Base-by-base conservation (phyloP, 768 basidiomycete species). In the Dioszegia crocea region DNA sequence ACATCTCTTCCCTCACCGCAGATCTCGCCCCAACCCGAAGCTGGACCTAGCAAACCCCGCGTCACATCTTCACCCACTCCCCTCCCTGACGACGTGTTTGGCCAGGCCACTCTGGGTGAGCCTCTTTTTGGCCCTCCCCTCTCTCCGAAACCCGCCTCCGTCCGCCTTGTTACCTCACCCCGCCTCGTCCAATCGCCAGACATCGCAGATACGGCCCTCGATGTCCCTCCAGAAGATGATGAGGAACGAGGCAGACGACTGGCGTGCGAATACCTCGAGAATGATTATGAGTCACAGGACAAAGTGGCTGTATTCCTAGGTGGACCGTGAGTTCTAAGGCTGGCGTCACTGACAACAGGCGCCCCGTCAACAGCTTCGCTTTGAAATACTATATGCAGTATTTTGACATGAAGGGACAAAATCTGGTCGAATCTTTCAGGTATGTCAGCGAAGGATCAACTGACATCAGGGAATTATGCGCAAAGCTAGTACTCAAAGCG, bases 281-380 rank as follows among this genome's bases (percentile, higher is more conserved):
- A 92, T 66, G 91, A 98, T 68, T 88, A 88, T 65, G 75, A 93
- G 67, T 80, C 84, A 14, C 86, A 86, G 71, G 91, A 93, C 68
- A 94, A 93, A 79, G 90, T 97, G 67, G 92, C 94, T 0, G 91
- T 96, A 76, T 99, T 90, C 86, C 81, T 99, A 39, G 96, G 96
- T 67, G 87, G 90, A 74, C 79, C 83, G 92, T 97, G 66, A 80
- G 93, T 87, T 3, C 21, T 6, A 33, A 41, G 11, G 10, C 51
- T 52, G 8, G 26, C 10, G n/a, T 40, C 36, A 2, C 31, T 58
- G 57, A 47, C 59, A 26, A 23, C 70, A 96, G 93, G 56, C 85
- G 85, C 19, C 81, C 79, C 2, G 80, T 92, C 64, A 94, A 93
- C 77, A 85, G 84, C 66, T 77, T 83, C 10, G 84, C 88, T 0